phyloP scores from a whole-genome alignment of 2,329 filamentous ascomycete genomes.

The Colletotrichum spinosum region DNA sequence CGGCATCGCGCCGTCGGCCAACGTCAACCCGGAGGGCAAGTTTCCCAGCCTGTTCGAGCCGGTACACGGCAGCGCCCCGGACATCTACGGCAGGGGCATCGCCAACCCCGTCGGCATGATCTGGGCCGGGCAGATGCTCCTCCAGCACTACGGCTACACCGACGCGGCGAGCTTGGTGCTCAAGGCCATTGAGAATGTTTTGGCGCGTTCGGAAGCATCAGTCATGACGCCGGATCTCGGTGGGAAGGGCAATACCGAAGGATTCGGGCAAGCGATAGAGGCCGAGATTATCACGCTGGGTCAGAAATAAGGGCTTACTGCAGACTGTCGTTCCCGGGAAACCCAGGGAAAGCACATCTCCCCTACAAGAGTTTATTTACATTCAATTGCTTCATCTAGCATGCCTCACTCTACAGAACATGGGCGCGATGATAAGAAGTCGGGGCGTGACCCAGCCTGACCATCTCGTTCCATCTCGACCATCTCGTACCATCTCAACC shows the following conservation, averaged over 20 bases:
- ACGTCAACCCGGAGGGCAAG: conserved; percentile 70
- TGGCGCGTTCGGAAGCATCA: conserved; percentile 55
- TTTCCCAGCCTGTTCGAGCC: conserved; percentile 73
- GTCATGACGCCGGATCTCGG: conserved; percentile 48
- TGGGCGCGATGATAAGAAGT: too few relatives aligned
- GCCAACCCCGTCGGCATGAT: conserved; percentile 81
- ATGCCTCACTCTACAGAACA: too few relatives aligned
- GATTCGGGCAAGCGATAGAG: conserved; percentile 40
- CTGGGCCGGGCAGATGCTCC: conserved; percentile 78
- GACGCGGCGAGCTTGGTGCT: conserved; percentile 63
- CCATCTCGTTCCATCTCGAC: too few relatives aligned
- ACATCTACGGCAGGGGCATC: conserved; percentile 78
- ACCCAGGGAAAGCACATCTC: too few relatives aligned
- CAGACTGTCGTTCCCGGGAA: neutral
- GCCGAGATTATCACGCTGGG: conserved; percentile 38
- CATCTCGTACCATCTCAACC: too few relatives aligned
- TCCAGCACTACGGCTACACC: conserved; percentile 68
- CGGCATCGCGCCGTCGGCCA: conserved; percentile 77
- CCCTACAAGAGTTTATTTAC: too few relatives aligned
- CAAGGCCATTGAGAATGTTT: conserved; percentile 72
- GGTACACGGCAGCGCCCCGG: conserved; percentile 79
- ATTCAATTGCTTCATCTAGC: too few relatives aligned
- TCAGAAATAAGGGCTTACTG: neutral
- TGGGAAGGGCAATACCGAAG: conserved; percentile 42
- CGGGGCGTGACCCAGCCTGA: too few relatives aligned